These are phyloP conservation scores for Asterophora parasitica DNA, from an alignment of 768 basidiomycete species.

Conservation along the genomic window DNA sequence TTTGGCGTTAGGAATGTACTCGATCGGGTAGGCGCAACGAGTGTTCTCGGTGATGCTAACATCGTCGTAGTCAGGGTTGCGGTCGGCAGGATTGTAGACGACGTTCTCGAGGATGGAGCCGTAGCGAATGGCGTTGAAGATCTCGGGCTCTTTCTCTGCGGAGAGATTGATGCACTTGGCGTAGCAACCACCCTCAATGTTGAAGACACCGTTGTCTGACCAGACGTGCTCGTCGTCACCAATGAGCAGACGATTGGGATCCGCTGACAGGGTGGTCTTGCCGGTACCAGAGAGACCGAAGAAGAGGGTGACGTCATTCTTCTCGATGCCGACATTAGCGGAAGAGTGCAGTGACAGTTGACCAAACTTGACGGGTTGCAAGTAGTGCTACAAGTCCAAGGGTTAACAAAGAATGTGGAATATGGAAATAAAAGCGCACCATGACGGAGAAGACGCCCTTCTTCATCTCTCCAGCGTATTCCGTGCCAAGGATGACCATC, in stretches of 20 bases:
- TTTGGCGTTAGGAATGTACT: slow-evolving; percentile 91
- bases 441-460: slow-evolving; percentile 99
- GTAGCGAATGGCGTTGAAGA: slow-evolving; percentile 90
- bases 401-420: slow-evolving; percentile 5
- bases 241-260: slow-evolving; percentile 89
- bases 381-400: slow-evolving; percentile 65
- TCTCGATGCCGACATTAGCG: slow-evolving; percentile 88
- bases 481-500: slow-evolving; percentile 99
- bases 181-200: slow-evolving; percentile 99
- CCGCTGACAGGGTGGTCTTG: slow-evolving; percentile 97
- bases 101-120: slow-evolving; percentile 99
- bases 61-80: slow-evolving; percentile 92
- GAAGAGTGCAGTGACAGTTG: slow-evolving; percentile 98
- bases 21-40: slow-evolving; percentile 98
- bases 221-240: slow-evolving; percentile 99
- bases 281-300: slow-evolving; percentile 98
- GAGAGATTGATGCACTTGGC: slow-evolving; percentile 98
- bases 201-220: slow-evolving; percentile 98
- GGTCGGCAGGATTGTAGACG: slow-evolving; percentile 83
- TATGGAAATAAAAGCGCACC: slow-evolving; percentile 37
- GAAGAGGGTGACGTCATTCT: slow-evolving; percentile 94
- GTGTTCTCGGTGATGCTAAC: slow-evolving; percentile 98
- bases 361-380: slow-evolving; percentile 97
- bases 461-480: slow-evolving; percentile 99
- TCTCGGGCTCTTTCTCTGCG: slow-evolving; percentile 96